phyloP scores from a whole-genome alignment of 768 basidiomycete genomes.

The Amanita fuliginea region DNA sequence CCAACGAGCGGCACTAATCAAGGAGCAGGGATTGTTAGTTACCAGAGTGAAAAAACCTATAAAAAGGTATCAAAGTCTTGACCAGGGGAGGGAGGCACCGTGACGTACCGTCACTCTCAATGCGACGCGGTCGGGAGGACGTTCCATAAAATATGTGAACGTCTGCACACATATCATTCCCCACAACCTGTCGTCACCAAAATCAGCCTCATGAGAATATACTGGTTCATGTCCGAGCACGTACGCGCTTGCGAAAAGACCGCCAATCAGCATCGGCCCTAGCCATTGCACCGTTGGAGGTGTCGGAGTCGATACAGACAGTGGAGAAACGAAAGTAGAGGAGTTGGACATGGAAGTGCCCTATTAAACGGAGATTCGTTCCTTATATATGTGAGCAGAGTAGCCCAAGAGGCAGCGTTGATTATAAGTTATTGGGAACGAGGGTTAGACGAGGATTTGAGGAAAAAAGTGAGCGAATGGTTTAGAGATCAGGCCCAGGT shows the following conservation, averaged over 20 bases:
- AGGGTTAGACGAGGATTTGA: too few species aligned
- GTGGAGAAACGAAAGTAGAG: too few species aligned
- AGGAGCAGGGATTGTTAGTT: neutral
- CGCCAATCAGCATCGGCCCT: conserved; percentile 27
- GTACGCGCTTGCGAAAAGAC: conserved; percentile 39
- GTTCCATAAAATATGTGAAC: conserved; percentile 35
- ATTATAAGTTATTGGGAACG: too few species aligned
- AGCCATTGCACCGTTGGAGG: conserved; percentile 19
- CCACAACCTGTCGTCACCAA: conserved; percentile 29
- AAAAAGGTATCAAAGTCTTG: neutral
- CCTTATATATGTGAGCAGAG: too few species aligned
- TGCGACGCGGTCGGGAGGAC: conserved; percentile 18
- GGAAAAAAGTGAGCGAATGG: too few species aligned
- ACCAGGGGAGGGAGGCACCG: neutral
- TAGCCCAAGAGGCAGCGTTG: too few species aligned
- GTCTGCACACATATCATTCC: conserved; percentile 47
- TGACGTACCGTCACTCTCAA: neutral
- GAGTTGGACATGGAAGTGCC: too few species aligned
- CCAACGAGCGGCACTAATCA: neutral
- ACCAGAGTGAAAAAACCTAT: neutral
- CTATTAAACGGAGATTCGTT: too few species aligned
- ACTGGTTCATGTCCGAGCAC: conserved; percentile 6
- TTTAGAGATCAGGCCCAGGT: too few species aligned
- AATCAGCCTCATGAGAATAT: too few species aligned
- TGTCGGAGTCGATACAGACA: too few species aligned